Evolutionary conservation across 2,329 filamentous ascomycete genomes (phyloP).

Genomic region (Trichoderma koningiopsis): DNA sequence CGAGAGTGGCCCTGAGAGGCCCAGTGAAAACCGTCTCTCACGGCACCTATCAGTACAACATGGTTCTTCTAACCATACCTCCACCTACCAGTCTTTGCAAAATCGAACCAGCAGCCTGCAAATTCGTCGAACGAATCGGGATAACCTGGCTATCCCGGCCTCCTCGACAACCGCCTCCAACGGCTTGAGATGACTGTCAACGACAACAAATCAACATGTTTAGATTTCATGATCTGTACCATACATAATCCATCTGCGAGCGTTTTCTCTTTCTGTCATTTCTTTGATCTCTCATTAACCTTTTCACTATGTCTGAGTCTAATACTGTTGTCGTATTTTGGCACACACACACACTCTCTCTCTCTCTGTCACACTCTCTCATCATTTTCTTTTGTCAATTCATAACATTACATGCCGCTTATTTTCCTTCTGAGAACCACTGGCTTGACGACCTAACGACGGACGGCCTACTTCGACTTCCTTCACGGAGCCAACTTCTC

Average conservation of each 20-base stretch:
- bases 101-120: conserved; percentile 51
- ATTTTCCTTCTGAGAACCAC: conserved; percentile 12
- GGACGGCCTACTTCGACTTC: conserved; percentile 19
- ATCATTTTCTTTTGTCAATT: conserved; percentile 6
- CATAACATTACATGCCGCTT: background rate
- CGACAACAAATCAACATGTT: conserved; percentile 10
- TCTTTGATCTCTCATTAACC: conserved; percentile 28
- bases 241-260: conserved; percentile 30
- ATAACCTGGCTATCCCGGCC: conserved; percentile 40
- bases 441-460: conserved; percentile 26
- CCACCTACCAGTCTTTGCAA: conserved; percentile 39
- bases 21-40: conserved; percentile 34
- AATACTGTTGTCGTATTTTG: conserved; percentile 32
- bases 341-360: background rate
- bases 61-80: conserved; percentile 1
- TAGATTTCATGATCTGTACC: conserved; percentile 25
- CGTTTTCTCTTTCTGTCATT: conserved; percentile 37
- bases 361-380: conserved; percentile 3
- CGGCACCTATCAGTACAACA: conserved; percentile 51
- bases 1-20: conserved; percentile 40
- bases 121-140: conserved; percentile 46
- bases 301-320: conserved; percentile 24
- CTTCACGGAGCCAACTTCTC: conserved; percentile 12
- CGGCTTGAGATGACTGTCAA: conserved; percentile 48
- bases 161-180: conserved; percentile 46